Evolutionary conservation across 306 rosid genomes (phyloP), one percentile per base, ranked within the genome.

Genomic region (Benincasa hispida): DNA sequence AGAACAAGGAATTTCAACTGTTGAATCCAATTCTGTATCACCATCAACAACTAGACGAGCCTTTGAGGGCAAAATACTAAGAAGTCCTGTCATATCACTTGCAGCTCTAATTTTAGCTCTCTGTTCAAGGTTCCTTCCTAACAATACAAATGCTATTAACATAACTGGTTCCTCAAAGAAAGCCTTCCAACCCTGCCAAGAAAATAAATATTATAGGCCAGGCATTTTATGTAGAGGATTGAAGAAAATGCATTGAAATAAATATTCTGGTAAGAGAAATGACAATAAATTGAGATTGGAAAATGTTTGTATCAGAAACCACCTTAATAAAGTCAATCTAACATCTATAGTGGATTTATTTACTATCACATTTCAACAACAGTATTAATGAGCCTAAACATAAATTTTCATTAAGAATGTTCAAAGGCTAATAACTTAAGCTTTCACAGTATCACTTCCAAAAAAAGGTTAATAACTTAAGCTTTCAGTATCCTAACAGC

Each of bases 121-220:
- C 84, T 87, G 98, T 79, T 93, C 98, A 58, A 93, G 96, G 87
- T 93, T 93, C 87, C 96, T 88, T 78, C 98, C 98, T 76, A 93
- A 82, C 87, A 93, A 87, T 78, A 93, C 97, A 65, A 93, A 93
- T 81, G 98, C 98, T 76, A 93, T 93, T 55, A 93, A 89, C 98
- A 93, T 93, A 60, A 93, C 92, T 66, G 98, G 98, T 74, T 93
- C 98, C 87, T 93, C 98, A 81, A 93, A 93, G 89, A 93, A 93
- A 13, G 97, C 88, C 89, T 88, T 91, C 98, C 98, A 93, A 30
- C 98, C 98, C 98, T 93, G 92, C 86, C 45, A 15, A 70, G 34
- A 70, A 60, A 65, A 82, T 57, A 87, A 74, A 27, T 47, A 77
- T 39, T 74, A 80, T 7, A 6, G 0, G 51, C 37, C 48, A 51